Evolutionary conservation across 2,329 filamentous ascomycete species (phyloP).

Genomic region (Botrytis tulipae): DNA sequence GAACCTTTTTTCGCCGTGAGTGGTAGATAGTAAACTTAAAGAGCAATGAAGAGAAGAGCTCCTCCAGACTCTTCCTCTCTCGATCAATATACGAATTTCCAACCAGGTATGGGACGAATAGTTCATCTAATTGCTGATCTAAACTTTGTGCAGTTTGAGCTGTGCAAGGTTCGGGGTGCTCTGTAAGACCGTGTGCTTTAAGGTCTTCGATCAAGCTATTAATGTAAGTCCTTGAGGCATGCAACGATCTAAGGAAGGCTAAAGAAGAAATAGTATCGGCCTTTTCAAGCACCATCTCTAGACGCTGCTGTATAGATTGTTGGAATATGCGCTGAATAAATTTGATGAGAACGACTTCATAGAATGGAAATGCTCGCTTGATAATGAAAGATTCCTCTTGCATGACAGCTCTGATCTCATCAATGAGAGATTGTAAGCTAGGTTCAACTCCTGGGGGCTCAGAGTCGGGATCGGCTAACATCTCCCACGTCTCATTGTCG

Average conservation of each 20-base stretch:
- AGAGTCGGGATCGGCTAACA: conserved; percentile 88
- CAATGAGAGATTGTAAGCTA: conserved; percentile 84
- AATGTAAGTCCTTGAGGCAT: conserved; percentile 88
- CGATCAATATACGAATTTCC: conserved; percentile 70
- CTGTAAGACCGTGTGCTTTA: conserved; percentile 90
- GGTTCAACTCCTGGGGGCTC: conserved; percentile 90
- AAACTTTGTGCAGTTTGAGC: conserved; percentile 77
- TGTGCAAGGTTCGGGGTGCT: conserved; percentile 89
- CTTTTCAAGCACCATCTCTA: conserved; percentile 95
- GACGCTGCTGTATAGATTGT: conserved; percentile 92
- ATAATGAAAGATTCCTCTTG: conserved; percentile 98
- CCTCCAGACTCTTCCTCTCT: conserved; percentile 68
- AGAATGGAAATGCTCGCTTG: conserved; percentile 92
- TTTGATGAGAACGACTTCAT: conserved; percentile 87
- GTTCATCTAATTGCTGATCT: conserved; percentile 72
- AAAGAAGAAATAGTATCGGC: conserved; percentile 87
- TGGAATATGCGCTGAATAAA: conserved; percentile 97
- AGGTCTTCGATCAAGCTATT: conserved; percentile 85
- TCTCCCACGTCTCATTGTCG: conserved; percentile 73
- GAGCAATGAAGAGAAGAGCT: conserved; percentile 83
- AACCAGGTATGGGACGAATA: conserved; percentile 70
- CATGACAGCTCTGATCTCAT: conserved; percentile 92
- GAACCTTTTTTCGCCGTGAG: conserved; percentile 79
- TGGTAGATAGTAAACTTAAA: conserved; percentile 99
- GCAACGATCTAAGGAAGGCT: conserved; percentile 85